phyloP scores from a whole-genome alignment of 352 stramenopile genomes.

The Phytophthora foliorum region DNA sequence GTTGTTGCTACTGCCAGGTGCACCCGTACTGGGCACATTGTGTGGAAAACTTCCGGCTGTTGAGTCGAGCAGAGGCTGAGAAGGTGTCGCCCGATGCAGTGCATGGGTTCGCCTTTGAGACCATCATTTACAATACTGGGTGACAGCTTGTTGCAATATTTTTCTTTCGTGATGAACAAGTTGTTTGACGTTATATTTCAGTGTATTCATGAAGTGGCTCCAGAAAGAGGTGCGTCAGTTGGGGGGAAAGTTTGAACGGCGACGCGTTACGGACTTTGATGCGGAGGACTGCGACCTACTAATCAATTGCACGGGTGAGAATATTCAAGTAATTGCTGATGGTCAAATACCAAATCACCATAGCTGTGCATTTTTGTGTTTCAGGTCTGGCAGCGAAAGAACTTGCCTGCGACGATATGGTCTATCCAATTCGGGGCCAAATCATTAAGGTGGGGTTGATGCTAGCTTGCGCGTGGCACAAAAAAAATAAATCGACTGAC shows the following conservation, averaged over 20 bases:
- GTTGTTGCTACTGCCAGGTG: no score
- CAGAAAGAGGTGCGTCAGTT: conserved; percentile 49
- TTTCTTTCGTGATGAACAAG: not conserved
- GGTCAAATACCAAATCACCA: not conserved
- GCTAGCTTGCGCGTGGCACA: not conserved
- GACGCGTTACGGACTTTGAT: conserved; percentile 44
- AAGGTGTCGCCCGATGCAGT: conserved; percentile 48
- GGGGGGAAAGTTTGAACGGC: conserved; percentile 64
- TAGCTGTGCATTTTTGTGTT: not conserved
- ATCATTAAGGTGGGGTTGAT: conserved; percentile 55
- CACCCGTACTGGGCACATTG: conserved; percentile 78
- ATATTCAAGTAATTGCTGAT: not conserved
- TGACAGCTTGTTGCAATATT: conserved; percentile 7
- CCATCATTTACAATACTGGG: conserved; percentile 74
- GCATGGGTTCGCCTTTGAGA: conserved; percentile 64
- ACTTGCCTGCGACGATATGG: conserved; percentile 50
- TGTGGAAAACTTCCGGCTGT: conserved; percentile 62
- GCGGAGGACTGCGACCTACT: conserved; percentile 59
- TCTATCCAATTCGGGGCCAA: conserved; percentile 72
- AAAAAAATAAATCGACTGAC: not conserved
- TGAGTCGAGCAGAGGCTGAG: conserved; percentile 49
- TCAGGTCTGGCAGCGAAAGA: conserved; percentile 53
- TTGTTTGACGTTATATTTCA: conserved; percentile 23
- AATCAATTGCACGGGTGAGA: conserved; percentile 68
- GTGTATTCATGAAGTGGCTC: conserved; percentile 63